Base-by-base conservation (phyloP, 805 yeast genomes). In the Metschnikowia proteae region DNA sequence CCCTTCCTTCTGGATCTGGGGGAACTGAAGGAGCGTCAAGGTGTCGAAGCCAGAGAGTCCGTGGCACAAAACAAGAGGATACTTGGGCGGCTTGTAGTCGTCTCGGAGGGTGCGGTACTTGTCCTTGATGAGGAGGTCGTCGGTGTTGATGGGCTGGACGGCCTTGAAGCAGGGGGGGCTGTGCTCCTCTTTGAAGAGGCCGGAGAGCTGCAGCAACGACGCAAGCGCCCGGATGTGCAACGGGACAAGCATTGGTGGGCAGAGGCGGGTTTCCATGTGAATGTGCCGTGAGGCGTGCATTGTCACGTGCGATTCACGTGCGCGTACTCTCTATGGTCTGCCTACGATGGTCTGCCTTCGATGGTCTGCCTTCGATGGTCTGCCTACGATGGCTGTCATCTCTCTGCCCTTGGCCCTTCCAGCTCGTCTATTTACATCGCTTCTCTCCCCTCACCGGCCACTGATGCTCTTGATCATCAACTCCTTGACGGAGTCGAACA, bases 41-140 rank as follows among this genome's bases (percentile, higher is more conserved):
- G 63, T 74, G 57, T 87, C 95, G 57, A 88, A 89, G 1, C 97
- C 97, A 0, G 88, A 81, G 25, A 89, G 75, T 0, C 97, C 97
- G 68, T 89, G 97, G 58, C 96, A 89, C 27, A 89, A 65, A 0
- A 89, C 85, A 1, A 89, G 79, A 0, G 96, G 96, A 58, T 76
- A 71, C 55, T 79, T 78, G 0, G 95, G 90, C 4, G 84, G 75
- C 9, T 64, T 59, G 59, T 83, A 85, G 29, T 69, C 53, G 6
- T 73, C 66, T 52, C 68, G 56, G 10, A 73, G 47, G 10, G 38
- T 47, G 13, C 65, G 56, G 49, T 57, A 71, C 48, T 62, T 62
- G 49, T 67, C 67, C 6, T 60, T 62, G 35, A 70, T 66, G 23
- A 64, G 50, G 11, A 43, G 38, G 10, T 62, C 61, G 17, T 54